Percentiles rank a stretch among this genome's conserved stretches.
These are phyloP conservation scores for Xerocomellus amylosporus DNA, from an alignment of 768 basidiomycete species.

Conservation along the genomic window DNA sequence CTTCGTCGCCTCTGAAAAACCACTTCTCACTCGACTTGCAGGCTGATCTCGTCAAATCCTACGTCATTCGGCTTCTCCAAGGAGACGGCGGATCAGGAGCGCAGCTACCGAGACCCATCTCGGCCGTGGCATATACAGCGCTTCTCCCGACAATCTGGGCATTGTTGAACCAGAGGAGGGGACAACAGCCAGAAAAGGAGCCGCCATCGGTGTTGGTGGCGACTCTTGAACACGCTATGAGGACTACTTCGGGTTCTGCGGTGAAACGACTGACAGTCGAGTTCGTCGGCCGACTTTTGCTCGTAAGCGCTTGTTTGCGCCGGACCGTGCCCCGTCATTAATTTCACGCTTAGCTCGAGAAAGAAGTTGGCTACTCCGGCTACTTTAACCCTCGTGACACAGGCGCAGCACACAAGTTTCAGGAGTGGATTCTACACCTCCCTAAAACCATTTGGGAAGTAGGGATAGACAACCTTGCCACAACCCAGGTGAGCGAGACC, in stretches of 20 bases:
- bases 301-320: conserved; percentile 45
- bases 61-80: conserved; percentile 56
- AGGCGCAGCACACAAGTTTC: conserved; percentile 35
- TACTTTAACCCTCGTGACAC: conserved; percentile 38
- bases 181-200: conserved; percentile 16
- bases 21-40: conserved; percentile 35
- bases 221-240: conserved; percentile 63
- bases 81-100: conserved; percentile 43
- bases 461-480: conserved; percentile 50
- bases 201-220: conserved; percentile 43
- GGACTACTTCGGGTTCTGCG: conserved; percentile 54
- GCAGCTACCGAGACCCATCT: conserved; percentile 52
- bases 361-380: conserved; percentile 51
- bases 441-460: conserved; percentile 87
- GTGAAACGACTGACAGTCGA: conserved; percentile 68
- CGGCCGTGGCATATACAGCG: conserved; percentile 55
- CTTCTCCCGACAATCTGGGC: conserved; percentile 81
- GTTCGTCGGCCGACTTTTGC: conserved; percentile 66
- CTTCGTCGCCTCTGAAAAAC: conserved; percentile 18
- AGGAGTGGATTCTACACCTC: conserved; percentile 71
- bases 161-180: conserved; percentile 52
- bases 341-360: conserved; percentile 50
- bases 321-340: neutral
- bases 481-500: conserved; percentile 55
- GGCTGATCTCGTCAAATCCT: conserved; percentile 53